phyloP scores from a whole-genome alignment of 2,329 filamentous ascomycete species.

The Cryphonectria nitschkei region DNA sequence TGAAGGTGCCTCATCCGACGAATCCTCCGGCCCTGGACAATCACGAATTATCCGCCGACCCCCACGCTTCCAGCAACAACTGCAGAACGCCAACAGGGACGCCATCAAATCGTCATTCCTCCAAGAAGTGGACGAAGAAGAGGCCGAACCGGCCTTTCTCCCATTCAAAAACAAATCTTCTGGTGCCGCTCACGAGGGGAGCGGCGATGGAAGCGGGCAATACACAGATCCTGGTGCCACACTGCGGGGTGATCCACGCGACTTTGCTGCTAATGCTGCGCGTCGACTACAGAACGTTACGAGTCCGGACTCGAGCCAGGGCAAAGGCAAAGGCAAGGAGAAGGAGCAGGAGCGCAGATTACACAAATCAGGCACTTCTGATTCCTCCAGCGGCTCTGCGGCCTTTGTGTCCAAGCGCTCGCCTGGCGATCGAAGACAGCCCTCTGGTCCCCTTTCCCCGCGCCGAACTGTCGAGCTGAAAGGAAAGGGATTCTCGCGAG shows the following conservation, averaged over 20 bases:
- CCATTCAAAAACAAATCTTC: constrained; percentile 45
- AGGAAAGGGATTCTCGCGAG: constrained; percentile 55
- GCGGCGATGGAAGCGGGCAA: constrained; percentile 35
- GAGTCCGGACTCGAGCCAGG: constrained; percentile 32
- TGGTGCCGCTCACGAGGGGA: constrained; percentile 28
- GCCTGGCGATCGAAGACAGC: constrained; percentile 40
- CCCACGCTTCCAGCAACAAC: constrained; percentile 50
- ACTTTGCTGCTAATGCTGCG: constrained; percentile 33
- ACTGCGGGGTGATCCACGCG: constrained; percentile 49
- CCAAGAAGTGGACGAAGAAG: constrained; percentile 48
- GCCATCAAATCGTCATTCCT: constrained; percentile 32
- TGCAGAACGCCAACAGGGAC: constrained; percentile 28
- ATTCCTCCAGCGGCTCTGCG: constrained; percentile 64
- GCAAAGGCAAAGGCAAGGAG: constrained; percentile 28
- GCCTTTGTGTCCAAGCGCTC: constrained; percentile 42
- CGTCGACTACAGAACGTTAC: constrained; percentile 35
- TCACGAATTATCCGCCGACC: constrained; percentile 64
- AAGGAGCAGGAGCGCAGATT: constrained; percentile 38
- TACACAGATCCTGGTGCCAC: constrained; percentile 55
- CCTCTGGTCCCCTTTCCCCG: constrained; percentile 57
- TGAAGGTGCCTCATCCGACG: constrained; percentile 37
- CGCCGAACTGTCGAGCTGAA: constrained; percentile 63
- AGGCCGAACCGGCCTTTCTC: constrained; percentile 60
- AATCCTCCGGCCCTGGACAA: constrained; percentile 52
- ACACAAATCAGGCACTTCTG: constrained; percentile 60